Conservation (phyloP, 2,329 filamentous ascomycete genomes). For the Pyricularia pennisetigena region DNA sequence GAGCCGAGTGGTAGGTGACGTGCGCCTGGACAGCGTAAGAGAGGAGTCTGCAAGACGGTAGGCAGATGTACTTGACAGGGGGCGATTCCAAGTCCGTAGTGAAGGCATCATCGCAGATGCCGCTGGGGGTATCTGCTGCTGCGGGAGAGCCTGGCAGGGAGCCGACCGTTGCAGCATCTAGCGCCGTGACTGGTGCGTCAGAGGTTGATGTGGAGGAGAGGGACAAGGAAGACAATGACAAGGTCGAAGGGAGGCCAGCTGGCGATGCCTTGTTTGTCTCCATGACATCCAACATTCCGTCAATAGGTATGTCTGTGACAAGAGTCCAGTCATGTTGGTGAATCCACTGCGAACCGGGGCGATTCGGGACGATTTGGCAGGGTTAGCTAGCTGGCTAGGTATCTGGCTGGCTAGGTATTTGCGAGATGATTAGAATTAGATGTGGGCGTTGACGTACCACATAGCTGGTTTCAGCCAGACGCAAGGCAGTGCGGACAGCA, state of each 20-base stretch:
- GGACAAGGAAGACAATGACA: slow-evolving; percentile 2
- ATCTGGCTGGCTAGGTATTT: too few relatives aligned
- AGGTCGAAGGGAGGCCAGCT: neutral
- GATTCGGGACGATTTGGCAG: neutral
- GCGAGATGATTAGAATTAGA: too few relatives aligned
- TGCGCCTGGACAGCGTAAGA: slow-evolving; percentile 38
- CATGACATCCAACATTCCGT: slow-evolving; percentile 34
- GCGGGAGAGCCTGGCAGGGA: neutral
- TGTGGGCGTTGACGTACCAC: too few relatives aligned
- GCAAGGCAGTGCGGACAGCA: slow-evolving; percentile 40
- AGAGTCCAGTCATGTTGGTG: slow-evolving; percentile 49
- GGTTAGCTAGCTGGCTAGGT: neutral
- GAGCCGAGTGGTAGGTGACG: slow-evolving; percentile 28
- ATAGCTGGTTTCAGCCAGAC: slow-evolving; percentile 35
- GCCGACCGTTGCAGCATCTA: neutral
- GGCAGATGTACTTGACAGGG: slow-evolving; percentile 42
- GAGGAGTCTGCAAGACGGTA: slow-evolving; percentile 41
- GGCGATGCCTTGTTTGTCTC: slow-evolving; percentile 14
- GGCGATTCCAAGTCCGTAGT: slow-evolving; percentile 5
- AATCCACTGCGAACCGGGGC: slow-evolving; percentile 27
- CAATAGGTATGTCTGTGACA: slow-evolving; percentile 31
- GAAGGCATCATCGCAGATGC: neutral
- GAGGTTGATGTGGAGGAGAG: neutral
- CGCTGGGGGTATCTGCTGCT: neutral
- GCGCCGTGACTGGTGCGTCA: neutral